These are phyloP conservation scores for Heterobasidion annosum DNA, from an alignment of 1,284 basidiomycete species.

Conservation along the genomic window DNA sequence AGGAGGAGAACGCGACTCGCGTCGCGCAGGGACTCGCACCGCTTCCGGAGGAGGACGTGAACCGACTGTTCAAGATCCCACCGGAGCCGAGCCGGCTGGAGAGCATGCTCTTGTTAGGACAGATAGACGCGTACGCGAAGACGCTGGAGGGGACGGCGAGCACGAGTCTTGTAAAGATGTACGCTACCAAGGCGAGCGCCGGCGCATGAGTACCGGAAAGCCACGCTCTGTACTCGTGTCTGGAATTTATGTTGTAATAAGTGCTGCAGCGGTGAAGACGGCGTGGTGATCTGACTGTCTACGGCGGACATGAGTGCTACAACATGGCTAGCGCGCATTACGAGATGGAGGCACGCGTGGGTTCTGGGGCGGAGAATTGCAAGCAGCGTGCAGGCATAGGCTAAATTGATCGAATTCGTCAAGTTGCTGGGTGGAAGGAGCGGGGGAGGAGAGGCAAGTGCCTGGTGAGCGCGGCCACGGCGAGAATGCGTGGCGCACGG, in stretches of 20 bases:
- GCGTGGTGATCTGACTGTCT: not conserved
- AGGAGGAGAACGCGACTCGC: slow-evolving; percentile 83
- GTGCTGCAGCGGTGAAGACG: not conserved
- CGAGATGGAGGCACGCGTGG: too few relatives aligned
- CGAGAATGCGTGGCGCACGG: not conserved
- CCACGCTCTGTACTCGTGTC: not conserved
- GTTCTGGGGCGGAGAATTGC: too few relatives aligned
- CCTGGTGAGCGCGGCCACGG: not conserved
- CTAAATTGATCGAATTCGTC: too few relatives aligned
- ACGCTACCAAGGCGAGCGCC: slow-evolving; percentile 40
- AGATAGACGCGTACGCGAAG: slow-evolving; percentile 79
- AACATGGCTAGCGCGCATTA: too few relatives aligned
- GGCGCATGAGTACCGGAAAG: slow-evolving; percentile 11
- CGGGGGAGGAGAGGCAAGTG: not conserved
- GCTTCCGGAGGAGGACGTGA: slow-evolving; percentile 80
- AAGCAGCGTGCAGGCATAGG: too few relatives aligned
- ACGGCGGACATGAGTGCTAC: too few relatives aligned
- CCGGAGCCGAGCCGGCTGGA: slow-evolving; percentile 88
- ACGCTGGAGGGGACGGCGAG: slow-evolving; percentile 68
- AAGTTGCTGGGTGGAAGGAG: too few relatives aligned
- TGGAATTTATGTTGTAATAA: not conserved
- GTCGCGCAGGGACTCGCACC: slow-evolving; percentile 81
- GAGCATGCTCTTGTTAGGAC: slow-evolving; percentile 80
- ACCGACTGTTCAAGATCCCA: slow-evolving; percentile 81
- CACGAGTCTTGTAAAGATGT: slow-evolving; percentile 69